These are phyloP conservation scores for Guadua angustifolia DNA, from an alignment of 176 grass and related monocot species.

Conservation along the genomic window DNA sequence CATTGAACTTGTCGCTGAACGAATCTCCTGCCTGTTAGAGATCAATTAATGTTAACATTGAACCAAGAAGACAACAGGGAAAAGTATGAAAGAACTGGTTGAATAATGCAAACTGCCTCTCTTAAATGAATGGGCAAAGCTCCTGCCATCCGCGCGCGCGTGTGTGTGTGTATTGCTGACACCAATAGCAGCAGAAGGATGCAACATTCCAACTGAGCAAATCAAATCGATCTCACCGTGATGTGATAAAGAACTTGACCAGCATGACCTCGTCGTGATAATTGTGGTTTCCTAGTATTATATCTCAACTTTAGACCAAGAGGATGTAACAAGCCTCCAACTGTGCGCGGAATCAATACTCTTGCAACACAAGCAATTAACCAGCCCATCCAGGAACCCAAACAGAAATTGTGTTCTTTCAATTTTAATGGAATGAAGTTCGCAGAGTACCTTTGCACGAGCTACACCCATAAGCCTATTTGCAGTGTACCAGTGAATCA, in stretches of 20 bases:
- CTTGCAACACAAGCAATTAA: background rate
- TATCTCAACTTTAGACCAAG: background rate
- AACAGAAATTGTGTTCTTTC: background rate
- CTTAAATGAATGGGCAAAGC: no score
- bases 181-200: slow-evolving; percentile 10
- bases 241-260: background rate
- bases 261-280: background rate
- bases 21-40: slow-evolving; percentile 72
- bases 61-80: background rate
- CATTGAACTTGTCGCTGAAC: slow-evolving; percentile 96
- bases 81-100: background rate
- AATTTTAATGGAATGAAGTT: background rate
- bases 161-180: no score
- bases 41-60: background rate
- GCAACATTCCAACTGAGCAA: background rate
- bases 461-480: background rate
- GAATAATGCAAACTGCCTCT: background rate
- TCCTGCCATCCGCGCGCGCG: no score
- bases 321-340: background rate
- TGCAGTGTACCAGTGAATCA: background rate
- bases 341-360: background rate
- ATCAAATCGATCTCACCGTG: background rate
- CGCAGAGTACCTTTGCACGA: background rate
- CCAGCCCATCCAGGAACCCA: background rate
- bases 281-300: background rate